Percentiles rank a stretch among this genome's conserved stretches.
Conservation (phyloP, 345 rosid species). For the Camelina hispida region DNA sequence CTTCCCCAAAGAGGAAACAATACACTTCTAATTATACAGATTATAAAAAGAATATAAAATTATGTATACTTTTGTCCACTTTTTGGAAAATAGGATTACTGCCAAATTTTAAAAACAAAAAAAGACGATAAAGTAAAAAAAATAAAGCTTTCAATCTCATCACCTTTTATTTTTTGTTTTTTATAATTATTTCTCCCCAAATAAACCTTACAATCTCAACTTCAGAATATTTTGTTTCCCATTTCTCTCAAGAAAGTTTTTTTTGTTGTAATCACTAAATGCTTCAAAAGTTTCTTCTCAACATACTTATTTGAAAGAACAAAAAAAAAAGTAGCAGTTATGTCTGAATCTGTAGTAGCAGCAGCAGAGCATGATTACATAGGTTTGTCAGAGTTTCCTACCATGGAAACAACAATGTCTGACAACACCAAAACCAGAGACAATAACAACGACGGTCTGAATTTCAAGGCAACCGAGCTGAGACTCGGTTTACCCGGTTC, state of each 20-base stretch:
- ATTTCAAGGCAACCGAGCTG: conserved; percentile 75
- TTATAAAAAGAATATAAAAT: neutral
- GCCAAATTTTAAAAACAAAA: neutral
- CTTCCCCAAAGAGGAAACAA: conserved; percentile 18
- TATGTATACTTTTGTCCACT: conserved; percentile 9
- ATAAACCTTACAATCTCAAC: conserved; percentile 24
- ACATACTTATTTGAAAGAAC: conserved; percentile 6
- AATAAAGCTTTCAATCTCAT: conserved; percentile 18
- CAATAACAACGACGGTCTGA: conserved; percentile 40
- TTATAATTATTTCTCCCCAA: conserved; percentile 20
- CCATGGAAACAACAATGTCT: conserved; percentile 54
- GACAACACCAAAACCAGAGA: conserved; percentile 36
- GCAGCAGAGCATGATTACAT: conserved; percentile 62
- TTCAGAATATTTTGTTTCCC: neutral
- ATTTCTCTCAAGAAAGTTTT: conserved; percentile 19
- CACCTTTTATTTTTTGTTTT: neutral
- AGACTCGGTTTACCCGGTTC: conserved; percentile 83
- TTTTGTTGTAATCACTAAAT: conserved; percentile 17
- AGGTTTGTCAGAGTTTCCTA: conserved; percentile 56
- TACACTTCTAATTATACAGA: conserved; percentile 10
- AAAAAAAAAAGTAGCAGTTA: neutral
- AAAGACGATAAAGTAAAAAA: neutral
- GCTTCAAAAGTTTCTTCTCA: conserved; percentile 31
- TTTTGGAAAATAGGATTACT: conserved; percentile 12
- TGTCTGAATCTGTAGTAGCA: conserved; percentile 49